These are phyloP conservation scores for Aureobasidium pullulans DNA, from an alignment of 2,329 filamentous ascomycete species.

Conservation along the genomic window DNA sequence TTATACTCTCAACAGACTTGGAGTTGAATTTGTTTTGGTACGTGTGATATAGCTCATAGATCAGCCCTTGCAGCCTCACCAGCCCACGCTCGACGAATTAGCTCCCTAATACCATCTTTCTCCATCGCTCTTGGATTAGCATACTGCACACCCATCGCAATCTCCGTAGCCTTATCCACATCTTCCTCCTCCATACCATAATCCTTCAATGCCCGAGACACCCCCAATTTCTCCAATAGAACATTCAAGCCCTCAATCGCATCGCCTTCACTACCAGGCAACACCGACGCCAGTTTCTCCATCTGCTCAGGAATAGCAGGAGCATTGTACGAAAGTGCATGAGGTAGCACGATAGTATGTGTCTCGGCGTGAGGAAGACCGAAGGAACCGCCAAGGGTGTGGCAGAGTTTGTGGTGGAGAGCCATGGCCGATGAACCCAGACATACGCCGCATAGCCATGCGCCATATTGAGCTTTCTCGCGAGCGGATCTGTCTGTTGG, in stretches of 20 bases:
- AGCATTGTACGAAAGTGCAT: conserved; percentile 57
- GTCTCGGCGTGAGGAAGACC: conserved; percentile 59
- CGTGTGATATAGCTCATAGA: no score
- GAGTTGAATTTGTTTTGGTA: no score
- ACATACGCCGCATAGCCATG: conserved; percentile 57
- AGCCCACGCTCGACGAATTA: conserved; percentile 54
- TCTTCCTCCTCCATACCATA: conserved; percentile 55
- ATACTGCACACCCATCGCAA: conserved; percentile 52
- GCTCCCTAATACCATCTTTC: conserved; percentile 44
- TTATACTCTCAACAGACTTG: no score
- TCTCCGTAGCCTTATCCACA: conserved; percentile 53
- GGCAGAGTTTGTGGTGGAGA: conserved; percentile 62
- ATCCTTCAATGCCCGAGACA: conserved; percentile 46
- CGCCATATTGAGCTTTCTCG: conserved; percentile 50
- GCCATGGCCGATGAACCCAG: conserved; percentile 55
- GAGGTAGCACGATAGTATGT: conserved; percentile 56
- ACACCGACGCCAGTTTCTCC: conserved; percentile 43
- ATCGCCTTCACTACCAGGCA: conserved; percentile 53
- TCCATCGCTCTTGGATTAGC: conserved; percentile 53
- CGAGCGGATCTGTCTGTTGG: conserved; percentile 22
- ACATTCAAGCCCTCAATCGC: conserved; percentile 51
- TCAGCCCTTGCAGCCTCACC: conserved; percentile 47
- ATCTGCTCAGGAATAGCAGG: conserved; percentile 47
- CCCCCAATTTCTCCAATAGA: conserved; percentile 46
- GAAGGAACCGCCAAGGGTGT: conserved; percentile 57